Evolutionary conservation across 768 basidiomycete genomes (phyloP).

Genomic region (Fomitopsis serialis): DNA sequence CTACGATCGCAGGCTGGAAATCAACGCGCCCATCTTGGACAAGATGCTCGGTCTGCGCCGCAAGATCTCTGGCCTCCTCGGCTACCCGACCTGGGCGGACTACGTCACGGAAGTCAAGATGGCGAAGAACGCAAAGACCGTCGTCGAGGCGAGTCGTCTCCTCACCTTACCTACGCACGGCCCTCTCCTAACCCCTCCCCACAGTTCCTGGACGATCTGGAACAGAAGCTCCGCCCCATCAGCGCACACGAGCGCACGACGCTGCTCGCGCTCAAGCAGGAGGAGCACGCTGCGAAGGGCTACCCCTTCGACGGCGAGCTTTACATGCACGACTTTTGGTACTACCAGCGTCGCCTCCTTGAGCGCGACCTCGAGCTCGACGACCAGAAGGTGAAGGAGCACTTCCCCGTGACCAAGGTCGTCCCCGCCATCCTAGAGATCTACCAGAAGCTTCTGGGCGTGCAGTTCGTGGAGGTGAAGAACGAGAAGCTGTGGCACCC

Average conservation of each 20-base stretch:
- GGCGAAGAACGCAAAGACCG: slow-evolving; percentile 66
- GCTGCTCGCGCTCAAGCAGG: slow-evolving; percentile 69
- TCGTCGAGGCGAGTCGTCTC: slow-evolving; percentile 40
- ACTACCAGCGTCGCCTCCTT: slow-evolving; percentile 60
- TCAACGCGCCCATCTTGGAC: slow-evolving; percentile 67
- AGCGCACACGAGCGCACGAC: slow-evolving; percentile 60
- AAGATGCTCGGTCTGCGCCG: slow-evolving; percentile 68
- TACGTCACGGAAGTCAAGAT: slow-evolving; percentile 83
- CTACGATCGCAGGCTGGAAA: slow-evolving; percentile 59
- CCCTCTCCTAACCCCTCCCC: background rate
- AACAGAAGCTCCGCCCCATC: slow-evolving; percentile 67
- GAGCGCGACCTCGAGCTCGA: slow-evolving; percentile 68
- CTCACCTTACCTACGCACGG: background rate
- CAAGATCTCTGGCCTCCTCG: slow-evolving; percentile 59
- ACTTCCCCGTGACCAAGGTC: slow-evolving; percentile 82
- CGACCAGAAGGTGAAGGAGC: slow-evolving; percentile 78
- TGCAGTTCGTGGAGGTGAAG: slow-evolving; percentile 54
- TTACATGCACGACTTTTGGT: slow-evolving; percentile 83
- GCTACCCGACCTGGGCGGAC: slow-evolving; percentile 79
- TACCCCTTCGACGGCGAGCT: slow-evolving; percentile 67
- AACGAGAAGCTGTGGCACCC: slow-evolving; percentile 71
- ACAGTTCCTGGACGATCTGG: slow-evolving; percentile 76
- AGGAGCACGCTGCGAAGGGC: slow-evolving; percentile 58
- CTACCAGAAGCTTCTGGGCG: slow-evolving; percentile 78
- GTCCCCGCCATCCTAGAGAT: slow-evolving; percentile 79